Conservation (phyloP, 1,139 yeast genomes). For the Keqinozyma sinolaborantium region DNA sequence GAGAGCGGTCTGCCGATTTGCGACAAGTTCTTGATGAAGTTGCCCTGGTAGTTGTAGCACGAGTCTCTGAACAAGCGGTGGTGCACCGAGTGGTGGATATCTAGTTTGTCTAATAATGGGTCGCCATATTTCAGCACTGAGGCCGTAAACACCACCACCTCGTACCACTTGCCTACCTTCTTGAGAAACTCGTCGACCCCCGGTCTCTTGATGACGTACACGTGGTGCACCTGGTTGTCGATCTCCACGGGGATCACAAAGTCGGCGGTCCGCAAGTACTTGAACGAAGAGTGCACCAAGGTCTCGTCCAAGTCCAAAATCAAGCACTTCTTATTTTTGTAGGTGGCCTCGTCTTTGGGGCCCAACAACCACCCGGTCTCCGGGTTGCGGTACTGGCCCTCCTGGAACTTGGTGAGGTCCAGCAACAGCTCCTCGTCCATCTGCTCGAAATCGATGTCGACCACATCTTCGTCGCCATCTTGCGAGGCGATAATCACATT, state of each 20-base stretch:
- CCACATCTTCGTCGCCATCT: slow-evolving; percentile 16
- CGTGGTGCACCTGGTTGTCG: slow-evolving; percentile 88
- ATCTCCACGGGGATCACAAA: slow-evolving; percentile 86
- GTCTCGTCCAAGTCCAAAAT: slow-evolving; percentile 95
- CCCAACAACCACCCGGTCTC: slow-evolving; percentile 66
- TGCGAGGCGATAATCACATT: slow-evolving; percentile 17
- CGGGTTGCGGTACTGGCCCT: slow-evolving; percentile 61
- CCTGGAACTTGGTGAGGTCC: slow-evolving; percentile 50
- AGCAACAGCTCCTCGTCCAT: slow-evolving; percentile 13
- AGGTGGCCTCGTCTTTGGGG: slow-evolving; percentile 21
- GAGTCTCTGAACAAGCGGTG: slow-evolving; percentile 89
- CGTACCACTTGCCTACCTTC: slow-evolving; percentile 81
- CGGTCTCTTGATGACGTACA: slow-evolving; percentile 93
- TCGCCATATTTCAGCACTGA: slow-evolving; percentile 94
- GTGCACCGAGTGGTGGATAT: slow-evolving; percentile 68
- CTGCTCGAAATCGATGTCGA: slow-evolving; percentile 12
- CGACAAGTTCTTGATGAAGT: slow-evolving; percentile 87
- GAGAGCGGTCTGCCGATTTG: slow-evolving; percentile 90
- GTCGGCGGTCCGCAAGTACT: slow-evolving; percentile 87
- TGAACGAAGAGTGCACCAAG: slow-evolving; percentile 91
- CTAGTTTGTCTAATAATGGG: slow-evolving; percentile 87
- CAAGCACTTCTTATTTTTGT: slow-evolving; percentile 70
- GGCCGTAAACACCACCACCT: slow-evolving; percentile 96
- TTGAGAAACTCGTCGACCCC: slow-evolving; percentile 93
- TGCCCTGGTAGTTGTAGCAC: slow-evolving; percentile 68